Base-by-base conservation (phyloP, 23 red algal genomes). In the Chondrus crispus region DNA sequence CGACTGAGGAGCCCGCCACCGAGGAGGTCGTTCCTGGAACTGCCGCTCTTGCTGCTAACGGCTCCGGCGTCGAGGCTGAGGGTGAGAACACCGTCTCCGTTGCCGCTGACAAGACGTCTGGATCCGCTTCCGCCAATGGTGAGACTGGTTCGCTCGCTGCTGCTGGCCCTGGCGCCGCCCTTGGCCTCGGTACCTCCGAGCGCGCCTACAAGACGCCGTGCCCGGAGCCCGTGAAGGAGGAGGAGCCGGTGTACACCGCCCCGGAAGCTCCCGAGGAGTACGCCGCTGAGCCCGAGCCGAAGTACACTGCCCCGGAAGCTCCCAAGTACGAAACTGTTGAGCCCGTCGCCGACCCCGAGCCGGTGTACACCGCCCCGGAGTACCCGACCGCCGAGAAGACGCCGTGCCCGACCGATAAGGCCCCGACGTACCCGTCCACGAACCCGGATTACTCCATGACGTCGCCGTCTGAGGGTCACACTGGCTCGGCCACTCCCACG, bases 61-160 rank as follows among this genome's bases (percentile, higher is more conserved):
- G 87, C 4, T 79, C 87, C 19, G 73, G 33, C 48, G 87, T 90
- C 39, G 50, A 63, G 36, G 71, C 74, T 81, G 87, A 90, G 42
- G 87, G 87, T 78, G 87, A 90, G 71, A 90, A 79, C 72, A 79
- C 87, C 49, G 74, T 90, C 4, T 90, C 87, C 45, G 87, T 58
- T 33, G 87, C 87, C 39, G 71, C 87, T 45, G 87, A 90, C 37
- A 13, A 30, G 18, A 41, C 40, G 39, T 90, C 87, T 71, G 87
- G 87, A 7, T 47, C 87, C 40, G 70, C 87, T 22, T 90, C 87
- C 38, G 87, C 87, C 74, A 90, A 90, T 46, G 87, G 87, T 81
- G 87, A 90, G 87, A 69, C 16, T 43, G 87, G 72, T 81, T 64
- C 87, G 20, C 19, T 90, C 47, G 87, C 87, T 63, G 70, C 50